Percentiles rank a stretch among this genome's conserved stretches.
phyloP scores from a whole-genome alignment of 345 rosid species.

The Euphorbia pulcherrima region DNA sequence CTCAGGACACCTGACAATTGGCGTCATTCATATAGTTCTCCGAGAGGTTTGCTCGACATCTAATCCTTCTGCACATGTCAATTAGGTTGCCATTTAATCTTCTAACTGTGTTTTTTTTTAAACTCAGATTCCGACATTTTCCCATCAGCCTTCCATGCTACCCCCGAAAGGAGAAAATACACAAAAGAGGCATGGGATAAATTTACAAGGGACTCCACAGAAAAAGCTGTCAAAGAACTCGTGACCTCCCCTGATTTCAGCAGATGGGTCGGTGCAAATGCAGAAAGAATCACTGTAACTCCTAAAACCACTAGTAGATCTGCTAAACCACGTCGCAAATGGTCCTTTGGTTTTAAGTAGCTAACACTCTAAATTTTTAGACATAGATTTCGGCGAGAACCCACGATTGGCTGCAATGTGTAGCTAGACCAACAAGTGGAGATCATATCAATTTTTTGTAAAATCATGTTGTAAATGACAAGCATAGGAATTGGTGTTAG shows the following conservation, averaged over 20 bases:
- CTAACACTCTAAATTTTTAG: background rate
- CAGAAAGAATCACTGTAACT: conserved; percentile 67
- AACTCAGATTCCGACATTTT: conserved; percentile 38
- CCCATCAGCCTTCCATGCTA: conserved; percentile 62
- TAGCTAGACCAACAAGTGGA: background rate
- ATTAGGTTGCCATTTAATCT: background rate
- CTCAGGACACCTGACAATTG: conserved; percentile 33
- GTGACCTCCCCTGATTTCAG: conserved; percentile 76
- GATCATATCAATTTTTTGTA: background rate
- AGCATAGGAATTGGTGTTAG: too few relatives aligned
- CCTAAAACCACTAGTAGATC: conserved; percentile 35
- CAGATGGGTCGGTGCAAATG: conserved; percentile 71
- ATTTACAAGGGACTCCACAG: conserved; percentile 53
- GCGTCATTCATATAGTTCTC: conserved; percentile 30
- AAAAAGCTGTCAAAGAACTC: conserved; percentile 65
- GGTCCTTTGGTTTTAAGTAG: conserved; percentile 46
- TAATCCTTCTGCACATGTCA: too few relatives aligned
- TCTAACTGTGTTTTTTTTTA: background rate
- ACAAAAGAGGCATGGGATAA: conserved; percentile 57
- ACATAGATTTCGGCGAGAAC: background rate
- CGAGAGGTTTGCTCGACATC: conserved; percentile 37
- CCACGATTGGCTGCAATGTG: background rate
- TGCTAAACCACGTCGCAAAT: conserved; percentile 29
- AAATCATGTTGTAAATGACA: background rate
- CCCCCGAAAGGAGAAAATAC: conserved; percentile 61